Conservation (phyloP, 2,329 filamentous ascomycete genomes). For the Plectosphaerella sp. region DNA sequence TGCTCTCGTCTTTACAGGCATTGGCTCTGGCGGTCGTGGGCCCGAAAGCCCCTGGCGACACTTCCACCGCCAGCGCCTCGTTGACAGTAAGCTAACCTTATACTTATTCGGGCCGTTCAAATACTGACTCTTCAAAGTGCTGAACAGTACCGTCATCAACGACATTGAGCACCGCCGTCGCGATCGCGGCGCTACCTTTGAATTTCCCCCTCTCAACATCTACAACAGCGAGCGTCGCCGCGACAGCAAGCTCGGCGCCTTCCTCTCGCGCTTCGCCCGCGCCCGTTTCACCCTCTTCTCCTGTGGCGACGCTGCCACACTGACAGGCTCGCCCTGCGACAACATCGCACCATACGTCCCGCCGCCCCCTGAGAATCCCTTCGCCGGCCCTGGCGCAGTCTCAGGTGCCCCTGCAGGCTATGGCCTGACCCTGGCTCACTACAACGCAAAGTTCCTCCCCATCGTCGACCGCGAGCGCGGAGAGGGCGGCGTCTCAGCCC, state of each 20-base stretch:
- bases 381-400: background rate
- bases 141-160: constrained; percentile 57
- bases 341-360: background rate
- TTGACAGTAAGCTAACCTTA: constrained; percentile 29
- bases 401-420: constrained; percentile 10
- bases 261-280: constrained; percentile 34
- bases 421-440: constrained; percentile 42
- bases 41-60: constrained; percentile 56
- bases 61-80: constrained; percentile 68
- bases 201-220: constrained; percentile 33
- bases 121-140: constrained; percentile 34
- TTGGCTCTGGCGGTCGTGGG: constrained; percentile 55
- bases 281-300: constrained; percentile 37
- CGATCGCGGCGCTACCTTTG: constrained; percentile 40
- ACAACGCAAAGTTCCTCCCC: constrained; percentile 59
- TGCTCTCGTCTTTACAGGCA: constrained; percentile 59
- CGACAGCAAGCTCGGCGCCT: constrained; percentile 31
- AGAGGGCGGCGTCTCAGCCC: constrained; percentile 52
- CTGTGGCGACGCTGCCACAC: constrained; percentile 22
- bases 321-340: background rate
- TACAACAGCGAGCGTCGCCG: constrained; percentile 37
- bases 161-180: constrained; percentile 34
- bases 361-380: constrained; percentile 9
- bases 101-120: no score
- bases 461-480: constrained; percentile 60